Evolutionary conservation across 805 yeast genomes (phyloP).

Genomic region (Metschnikowia dekortorum): DNA sequence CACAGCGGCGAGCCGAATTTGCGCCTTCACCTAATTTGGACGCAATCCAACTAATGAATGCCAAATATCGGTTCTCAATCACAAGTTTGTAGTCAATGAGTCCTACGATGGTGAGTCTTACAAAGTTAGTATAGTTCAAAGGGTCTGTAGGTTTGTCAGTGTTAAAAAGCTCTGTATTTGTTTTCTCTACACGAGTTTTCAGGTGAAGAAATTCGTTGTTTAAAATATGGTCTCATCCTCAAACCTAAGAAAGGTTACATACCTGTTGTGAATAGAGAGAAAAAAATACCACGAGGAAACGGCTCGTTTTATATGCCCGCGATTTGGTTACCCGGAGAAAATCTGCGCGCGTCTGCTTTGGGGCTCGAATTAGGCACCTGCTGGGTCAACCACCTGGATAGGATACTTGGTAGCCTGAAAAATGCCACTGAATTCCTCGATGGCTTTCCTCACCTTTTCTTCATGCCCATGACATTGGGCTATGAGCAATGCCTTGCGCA

Average conservation of each 20-base stretch:
- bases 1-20: too few relatives aligned
- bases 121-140: constrained; percentile 10
- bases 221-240: constrained; percentile 17
- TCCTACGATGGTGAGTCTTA: neutral
- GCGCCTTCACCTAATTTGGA: too few relatives aligned
- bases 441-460: neutral
- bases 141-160: constrained; percentile 36
- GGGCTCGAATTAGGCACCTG: neutral
- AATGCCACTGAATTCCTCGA: neutral
- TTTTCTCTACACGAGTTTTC: constrained; percentile 54
- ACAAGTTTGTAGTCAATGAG: too few relatives aligned
- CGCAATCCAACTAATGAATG: too few relatives aligned
- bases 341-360: neutral
- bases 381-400: neutral
- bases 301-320: constrained; percentile 10
- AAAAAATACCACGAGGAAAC: neutral
- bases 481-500: constrained; percentile 8
- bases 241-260: constrained; percentile 14
- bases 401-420: neutral
- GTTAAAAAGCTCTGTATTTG: constrained; percentile 67
- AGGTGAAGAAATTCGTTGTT: constrained; percentile 67
- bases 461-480: neutral
- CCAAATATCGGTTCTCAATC: too few relatives aligned
- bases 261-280: constrained; percentile 8
- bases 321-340: constrained; percentile 15